Base-by-base conservation (phyloP, 108 stramenopile genomes). In the Stephanodiscus triporus region DNA sequence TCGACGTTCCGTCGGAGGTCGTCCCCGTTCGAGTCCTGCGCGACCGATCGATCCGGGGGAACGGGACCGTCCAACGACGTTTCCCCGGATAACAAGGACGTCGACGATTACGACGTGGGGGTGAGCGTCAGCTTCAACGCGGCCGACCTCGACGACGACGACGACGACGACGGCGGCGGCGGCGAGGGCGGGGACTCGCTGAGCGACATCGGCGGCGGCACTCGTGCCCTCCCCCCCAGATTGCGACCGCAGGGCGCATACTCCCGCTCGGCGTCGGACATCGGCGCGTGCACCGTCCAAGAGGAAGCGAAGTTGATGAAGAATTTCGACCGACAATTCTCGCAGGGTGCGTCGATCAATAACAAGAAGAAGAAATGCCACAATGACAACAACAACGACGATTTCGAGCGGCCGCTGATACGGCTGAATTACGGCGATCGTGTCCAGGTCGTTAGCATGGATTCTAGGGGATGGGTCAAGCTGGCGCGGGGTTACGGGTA, bases 401-500 rank as follows among this genome's bases (percentile, higher is more conserved):
- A 79, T 19, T 79, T 79, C 68, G 78, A 79, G 43, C 16, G 78
- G 26, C 66, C 78, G 24, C 37, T 79, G 13, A 66, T 79, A 66
- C 75, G 66, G 69, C 70, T 92, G 36, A 85, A 76, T 38, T 88
- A 82, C 56, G 91, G 91, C 11, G 91, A 92, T 78, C 78, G 91
- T 38, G 88, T 92, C 7, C 91, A 92, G 68, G 84, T 92, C 59
- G 91, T 92, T 36, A 78, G 86, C 20, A 83, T 86, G 55, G 86
- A 88, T 56, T 71, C 70, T 24, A 72, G 65, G 50, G 88, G 88
- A 53, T 92, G 91, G 91, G 91, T 88, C 8, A 92, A 92, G 53
- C 69, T 92, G 53, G 88, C 91, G 6, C 70, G 91, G 66, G 91
- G 91, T 9, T 89, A 89, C 72, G 91, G 91, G 24, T 92, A 85